Evolutionary conservation across 345 rosid genomes (phyloP).

Genomic region (Gossypioides kirkii): DNA sequence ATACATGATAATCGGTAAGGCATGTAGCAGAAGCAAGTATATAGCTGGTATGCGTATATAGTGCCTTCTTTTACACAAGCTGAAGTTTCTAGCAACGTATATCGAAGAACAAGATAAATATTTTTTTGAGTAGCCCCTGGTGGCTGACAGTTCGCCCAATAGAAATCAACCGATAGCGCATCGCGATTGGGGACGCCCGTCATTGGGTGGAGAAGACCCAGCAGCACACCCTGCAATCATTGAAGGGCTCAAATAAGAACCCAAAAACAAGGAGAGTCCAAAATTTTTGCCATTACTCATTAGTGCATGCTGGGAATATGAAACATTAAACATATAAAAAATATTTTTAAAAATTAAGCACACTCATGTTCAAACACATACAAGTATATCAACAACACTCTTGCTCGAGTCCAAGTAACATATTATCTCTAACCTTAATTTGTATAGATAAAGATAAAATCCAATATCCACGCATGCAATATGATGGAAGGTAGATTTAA

Average conservation of each 20-base stretch:
- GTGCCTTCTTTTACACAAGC: background rate
- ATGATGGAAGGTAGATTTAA: too few species aligned
- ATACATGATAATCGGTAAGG: background rate
- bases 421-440: background rate
- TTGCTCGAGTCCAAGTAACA: background rate
- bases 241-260: background rate
- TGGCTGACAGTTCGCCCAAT: background rate
- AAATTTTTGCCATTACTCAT: background rate
- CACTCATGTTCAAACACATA: too few species aligned
- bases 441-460: background rate
- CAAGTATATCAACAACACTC: too few species aligned
- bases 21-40: background rate
- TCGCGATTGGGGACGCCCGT: background rate
- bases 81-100: background rate
- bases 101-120: background rate
- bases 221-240: background rate
- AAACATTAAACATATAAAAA: too few species aligned
- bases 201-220: background rate
- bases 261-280: background rate
- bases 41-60: background rate
- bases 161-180: background rate
- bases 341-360: too few species aligned
- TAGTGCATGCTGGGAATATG: background rate
- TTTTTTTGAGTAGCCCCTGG: background rate
- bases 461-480: background rate